These are phyloP conservation scores for Mycena crocata DNA, from an alignment of 768 basidiomycete species.

Conservation along the genomic window DNA sequence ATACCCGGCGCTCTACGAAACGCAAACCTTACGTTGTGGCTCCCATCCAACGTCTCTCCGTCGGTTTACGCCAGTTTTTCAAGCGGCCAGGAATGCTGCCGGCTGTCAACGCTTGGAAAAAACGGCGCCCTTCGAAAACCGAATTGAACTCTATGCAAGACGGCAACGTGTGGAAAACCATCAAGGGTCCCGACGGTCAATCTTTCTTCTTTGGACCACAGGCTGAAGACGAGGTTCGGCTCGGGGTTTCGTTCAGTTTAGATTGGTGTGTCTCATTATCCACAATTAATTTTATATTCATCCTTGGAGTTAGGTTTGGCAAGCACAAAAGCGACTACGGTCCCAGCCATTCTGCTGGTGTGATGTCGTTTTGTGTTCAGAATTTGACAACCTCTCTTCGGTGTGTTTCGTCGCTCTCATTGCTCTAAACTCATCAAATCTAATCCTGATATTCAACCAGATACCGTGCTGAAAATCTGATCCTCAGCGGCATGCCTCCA, in stretches of 20 bases:
- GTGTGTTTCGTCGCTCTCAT: too few relatives aligned
- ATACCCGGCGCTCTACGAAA: background rate
- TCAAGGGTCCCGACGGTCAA: constrained; percentile 22
- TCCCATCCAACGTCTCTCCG: constrained; percentile 31
- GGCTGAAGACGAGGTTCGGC: constrained; percentile 28
- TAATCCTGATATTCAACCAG: too few relatives aligned
- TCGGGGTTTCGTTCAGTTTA: constrained; percentile 32
- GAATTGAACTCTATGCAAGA: constrained; percentile 24
- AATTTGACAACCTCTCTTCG: constrained; percentile 29
- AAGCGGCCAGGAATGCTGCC: constrained; percentile 22
- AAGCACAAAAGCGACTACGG: constrained; percentile 30
- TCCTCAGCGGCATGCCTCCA: background rate
- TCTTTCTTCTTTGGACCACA: constrained; percentile 26
- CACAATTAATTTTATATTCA: background rate
- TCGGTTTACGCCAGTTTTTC: constrained; percentile 23
- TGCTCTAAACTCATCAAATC: too few relatives aligned
- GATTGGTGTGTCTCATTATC: constrained; percentile 32
- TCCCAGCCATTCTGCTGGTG: constrained; percentile 38
- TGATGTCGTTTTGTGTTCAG: constrained; percentile 34
- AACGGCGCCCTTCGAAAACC: background rate
- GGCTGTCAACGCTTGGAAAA: constrained; percentile 29
- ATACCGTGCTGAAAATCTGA: constrained; percentile 11
- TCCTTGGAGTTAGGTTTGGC: constrained; percentile 23
- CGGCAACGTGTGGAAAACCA: constrained; percentile 31
- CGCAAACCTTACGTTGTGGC: constrained; percentile 21